These are phyloP conservation scores for Biscutella auriculata DNA, from an alignment of 441 rosid genomes.

Conservation along the genomic window DNA sequence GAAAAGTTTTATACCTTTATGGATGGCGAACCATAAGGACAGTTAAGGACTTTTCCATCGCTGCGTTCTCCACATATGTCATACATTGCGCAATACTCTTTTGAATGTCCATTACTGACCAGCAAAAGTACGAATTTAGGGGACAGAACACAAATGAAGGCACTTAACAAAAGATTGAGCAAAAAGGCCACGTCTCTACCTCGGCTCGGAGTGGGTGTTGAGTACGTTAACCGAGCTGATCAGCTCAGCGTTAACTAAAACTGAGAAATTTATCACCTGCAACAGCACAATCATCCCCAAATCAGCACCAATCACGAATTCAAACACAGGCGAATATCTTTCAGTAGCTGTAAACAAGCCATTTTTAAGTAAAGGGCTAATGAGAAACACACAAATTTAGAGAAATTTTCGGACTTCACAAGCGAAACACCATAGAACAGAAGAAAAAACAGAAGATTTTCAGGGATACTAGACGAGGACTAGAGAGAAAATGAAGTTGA, in stretches of 20 bases:
- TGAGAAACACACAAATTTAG: background rate
- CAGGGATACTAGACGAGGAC: background rate
- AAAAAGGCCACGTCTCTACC: conserved; percentile 8
- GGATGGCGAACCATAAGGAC: conserved; percentile 51
- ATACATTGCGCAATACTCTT: conserved; percentile 61
- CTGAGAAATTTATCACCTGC: conserved; percentile 29
- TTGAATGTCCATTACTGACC: conserved; percentile 36
- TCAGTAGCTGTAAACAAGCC: background rate
- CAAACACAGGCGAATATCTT: background rate
- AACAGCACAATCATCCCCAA: conserved; percentile 3
- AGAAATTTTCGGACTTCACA: background rate
- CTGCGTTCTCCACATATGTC: conserved; percentile 61
- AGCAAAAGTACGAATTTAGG: conserved; percentile 3
- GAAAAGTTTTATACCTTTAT: conserved; percentile 25
- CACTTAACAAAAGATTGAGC: background rate
- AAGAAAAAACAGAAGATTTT: background rate
- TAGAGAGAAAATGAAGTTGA: background rate
- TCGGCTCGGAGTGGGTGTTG: conserved; percentile 13
- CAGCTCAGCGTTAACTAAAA: conserved; percentile 22
- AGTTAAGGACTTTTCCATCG: conserved; percentile 63
- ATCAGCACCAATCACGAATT: background rate
- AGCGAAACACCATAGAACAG: background rate
- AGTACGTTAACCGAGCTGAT: conserved; percentile 13
- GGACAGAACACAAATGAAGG: background rate
- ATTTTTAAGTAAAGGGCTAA: background rate